Evolutionary conservation across 1,139 yeast species (phyloP).

Genomic region (Saccharomycopsis crataegensis): DNA sequence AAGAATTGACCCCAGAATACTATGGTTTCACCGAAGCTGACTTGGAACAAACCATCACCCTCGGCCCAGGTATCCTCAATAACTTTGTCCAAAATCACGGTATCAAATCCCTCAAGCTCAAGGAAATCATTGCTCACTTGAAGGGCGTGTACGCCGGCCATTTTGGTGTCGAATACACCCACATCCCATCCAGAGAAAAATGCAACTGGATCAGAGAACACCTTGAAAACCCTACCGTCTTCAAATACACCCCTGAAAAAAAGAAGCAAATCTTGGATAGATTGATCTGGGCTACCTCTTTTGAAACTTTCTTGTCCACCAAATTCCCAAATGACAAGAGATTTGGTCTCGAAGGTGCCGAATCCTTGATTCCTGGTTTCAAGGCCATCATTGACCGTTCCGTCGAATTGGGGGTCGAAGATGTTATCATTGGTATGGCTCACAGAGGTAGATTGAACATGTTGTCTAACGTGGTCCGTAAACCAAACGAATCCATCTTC

Average conservation of each 20-base stretch:
- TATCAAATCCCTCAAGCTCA: conserved; percentile 57
- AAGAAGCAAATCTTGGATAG: conserved; percentile 96
- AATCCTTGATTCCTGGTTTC: conserved; percentile 93
- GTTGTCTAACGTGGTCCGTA: conserved; percentile 95
- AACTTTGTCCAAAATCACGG: conserved; percentile 68
- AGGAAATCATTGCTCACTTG: conserved; percentile 70
- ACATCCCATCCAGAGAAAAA: conserved; percentile 89
- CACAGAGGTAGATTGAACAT: conserved; percentile 98
- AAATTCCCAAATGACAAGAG: conserved; percentile 98
- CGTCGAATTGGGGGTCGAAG: conserved; percentile 91
- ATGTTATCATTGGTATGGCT: conserved; percentile 98
- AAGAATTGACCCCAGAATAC: conserved; percentile 83
- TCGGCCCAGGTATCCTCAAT: conserved; percentile 97
- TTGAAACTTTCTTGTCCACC: conserved; percentile 85
- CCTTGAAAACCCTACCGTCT: conserved; percentile 87
- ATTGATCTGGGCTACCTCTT: conserved; percentile 91
- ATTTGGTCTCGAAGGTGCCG: conserved; percentile 98
- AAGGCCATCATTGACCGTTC: conserved; percentile 91
- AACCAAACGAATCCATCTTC: conserved; percentile 96
- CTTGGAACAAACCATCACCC: conserved; percentile 71
- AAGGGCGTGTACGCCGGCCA: conserved; percentile 82
- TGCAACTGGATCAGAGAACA: conserved; percentile 99
- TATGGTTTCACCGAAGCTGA: conserved; percentile 88
- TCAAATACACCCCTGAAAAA: conserved; percentile 75
- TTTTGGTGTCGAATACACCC: conserved; percentile 93